phyloP scores from a whole-genome alignment of 2,329 filamentous ascomycete genomes.

The Penicillium verrucosum region DNA sequence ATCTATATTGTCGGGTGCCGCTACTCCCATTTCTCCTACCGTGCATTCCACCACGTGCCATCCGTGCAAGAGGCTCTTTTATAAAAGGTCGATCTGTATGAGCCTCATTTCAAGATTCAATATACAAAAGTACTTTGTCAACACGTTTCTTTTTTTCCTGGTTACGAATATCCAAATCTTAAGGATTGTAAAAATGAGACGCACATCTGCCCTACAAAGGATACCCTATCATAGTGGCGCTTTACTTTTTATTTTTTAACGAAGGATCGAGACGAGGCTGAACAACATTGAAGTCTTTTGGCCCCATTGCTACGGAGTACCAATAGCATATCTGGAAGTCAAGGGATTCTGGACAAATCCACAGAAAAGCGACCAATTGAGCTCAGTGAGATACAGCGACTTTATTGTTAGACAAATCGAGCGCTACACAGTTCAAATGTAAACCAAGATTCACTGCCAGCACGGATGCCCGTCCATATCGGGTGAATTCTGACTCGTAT shows the following conservation, averaged over 20 bases:
- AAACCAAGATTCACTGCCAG: neutral
- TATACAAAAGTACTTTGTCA: neutral
- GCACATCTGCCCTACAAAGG: neutral
- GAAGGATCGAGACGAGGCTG: neutral
- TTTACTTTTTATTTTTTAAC: neutral
- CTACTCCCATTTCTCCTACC: neutral
- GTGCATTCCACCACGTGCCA: neutral
- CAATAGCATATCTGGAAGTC: neutral
- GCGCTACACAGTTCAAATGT: neutral
- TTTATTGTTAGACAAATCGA: too few species aligned
- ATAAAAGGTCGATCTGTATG: neutral
- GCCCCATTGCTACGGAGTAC: neutral
- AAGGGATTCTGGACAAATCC: neutral
- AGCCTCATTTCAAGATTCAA: neutral
- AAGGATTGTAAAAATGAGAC: neutral
- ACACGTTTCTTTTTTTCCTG: too few species aligned
- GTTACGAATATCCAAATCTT: neutral
- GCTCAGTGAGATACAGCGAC: too few species aligned
- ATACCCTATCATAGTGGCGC: neutral
- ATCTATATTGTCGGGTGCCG: too few species aligned
- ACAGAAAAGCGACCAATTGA: neutral
- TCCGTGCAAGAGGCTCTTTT: neutral
- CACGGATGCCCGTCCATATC: neutral
- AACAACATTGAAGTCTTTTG: neutral
- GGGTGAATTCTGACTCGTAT: neutral